These are phyloP conservation scores for Lichtheimia ornata DNA, from an alignment of 371 early-diverging fungal genomes.

Conservation along the genomic window DNA sequence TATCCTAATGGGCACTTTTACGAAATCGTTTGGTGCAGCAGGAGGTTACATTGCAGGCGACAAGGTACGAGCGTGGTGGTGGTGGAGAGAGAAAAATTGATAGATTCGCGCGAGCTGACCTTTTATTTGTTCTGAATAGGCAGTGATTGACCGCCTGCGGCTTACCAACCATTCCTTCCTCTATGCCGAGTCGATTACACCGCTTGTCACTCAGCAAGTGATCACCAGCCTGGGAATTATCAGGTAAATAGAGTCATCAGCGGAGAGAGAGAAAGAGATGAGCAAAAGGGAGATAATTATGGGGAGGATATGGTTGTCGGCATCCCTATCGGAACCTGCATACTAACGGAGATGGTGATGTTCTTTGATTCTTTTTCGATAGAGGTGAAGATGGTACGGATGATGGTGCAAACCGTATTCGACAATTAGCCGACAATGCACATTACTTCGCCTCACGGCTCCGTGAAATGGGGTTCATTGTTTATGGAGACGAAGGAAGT, in stretches of 20 bases:
- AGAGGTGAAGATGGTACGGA: conserved; percentile 86
- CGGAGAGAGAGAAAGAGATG: no score
- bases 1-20: conserved; percentile 99
- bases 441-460: conserved; percentile 82
- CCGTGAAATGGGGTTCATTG: conserved; percentile 91
- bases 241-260: conserved; percentile 11
- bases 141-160: conserved; percentile 86
- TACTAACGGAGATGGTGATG: no score
- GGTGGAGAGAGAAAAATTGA: no score
- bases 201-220: conserved; percentile 90
- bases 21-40: conserved; percentile 98
- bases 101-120: no score
- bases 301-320: no score
- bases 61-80: conserved; percentile 18
- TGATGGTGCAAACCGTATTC: conserved; percentile 83
- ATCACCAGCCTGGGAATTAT: conserved; percentile 84
- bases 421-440: conserved; percentile 84
- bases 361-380: background rate
- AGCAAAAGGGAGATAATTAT: no score
- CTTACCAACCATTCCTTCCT: conserved; percentile 81
- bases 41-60: conserved; percentile 96
- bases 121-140: conserved; percentile 26
- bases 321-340: no score
- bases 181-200: conserved; percentile 94
- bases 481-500: conserved; percentile 92